Evolutionary conservation across 768 basidiomycete genomes (phyloP).

Genomic region (Hypholoma sublateritium): DNA sequence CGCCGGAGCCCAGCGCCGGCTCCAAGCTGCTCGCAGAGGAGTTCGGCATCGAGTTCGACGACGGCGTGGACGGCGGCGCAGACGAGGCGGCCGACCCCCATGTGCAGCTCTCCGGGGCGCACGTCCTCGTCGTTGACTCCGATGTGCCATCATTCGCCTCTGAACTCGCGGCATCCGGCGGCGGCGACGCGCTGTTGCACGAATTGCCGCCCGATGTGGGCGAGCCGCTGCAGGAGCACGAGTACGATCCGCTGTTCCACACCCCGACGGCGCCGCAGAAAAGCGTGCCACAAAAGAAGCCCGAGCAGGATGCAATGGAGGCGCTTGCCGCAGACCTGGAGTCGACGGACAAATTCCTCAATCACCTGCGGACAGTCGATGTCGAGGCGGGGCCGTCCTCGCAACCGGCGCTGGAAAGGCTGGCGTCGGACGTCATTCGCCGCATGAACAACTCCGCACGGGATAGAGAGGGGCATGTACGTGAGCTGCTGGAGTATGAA

Average conservation of each 20-base stretch:
- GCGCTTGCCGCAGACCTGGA: constrained; percentile 72
- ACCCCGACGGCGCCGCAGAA: constrained; percentile 32
- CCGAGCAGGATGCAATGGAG: constrained; percentile 66
- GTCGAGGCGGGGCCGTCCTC: constrained; percentile 39
- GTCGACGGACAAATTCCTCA: constrained; percentile 75
- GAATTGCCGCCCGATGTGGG: constrained; percentile 28
- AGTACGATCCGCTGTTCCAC: constrained; percentile 44
- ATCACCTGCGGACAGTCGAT: constrained; percentile 71
- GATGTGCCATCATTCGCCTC: constrained; percentile 42
- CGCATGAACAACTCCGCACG: constrained; percentile 72
- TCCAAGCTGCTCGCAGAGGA: constrained; percentile 83
- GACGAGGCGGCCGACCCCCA: constrained; percentile 41
- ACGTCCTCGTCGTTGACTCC: constrained; percentile 29
- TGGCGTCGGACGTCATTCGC: constrained; percentile 77
- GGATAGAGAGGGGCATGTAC: constrained; percentile 79
- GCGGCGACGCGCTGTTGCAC: constrained; percentile 29
- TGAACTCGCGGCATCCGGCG: constrained; percentile 31
- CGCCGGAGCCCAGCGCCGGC: constrained; percentile 81
- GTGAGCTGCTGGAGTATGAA: constrained; percentile 75
- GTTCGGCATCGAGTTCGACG: constrained; percentile 88
- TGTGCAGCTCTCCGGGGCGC: constrained; percentile 26
- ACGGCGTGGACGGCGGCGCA: constrained; percentile 82
- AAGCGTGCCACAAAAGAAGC: constrained; percentile 26
- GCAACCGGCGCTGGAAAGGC: constrained; percentile 55
- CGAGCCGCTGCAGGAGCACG: constrained; percentile 22